A percentile compares a stretch with the other conserved stretches of the same genome.
phyloP scores from a whole-genome alignment of 306 rosid species.

The Acacia confusa region DNA sequence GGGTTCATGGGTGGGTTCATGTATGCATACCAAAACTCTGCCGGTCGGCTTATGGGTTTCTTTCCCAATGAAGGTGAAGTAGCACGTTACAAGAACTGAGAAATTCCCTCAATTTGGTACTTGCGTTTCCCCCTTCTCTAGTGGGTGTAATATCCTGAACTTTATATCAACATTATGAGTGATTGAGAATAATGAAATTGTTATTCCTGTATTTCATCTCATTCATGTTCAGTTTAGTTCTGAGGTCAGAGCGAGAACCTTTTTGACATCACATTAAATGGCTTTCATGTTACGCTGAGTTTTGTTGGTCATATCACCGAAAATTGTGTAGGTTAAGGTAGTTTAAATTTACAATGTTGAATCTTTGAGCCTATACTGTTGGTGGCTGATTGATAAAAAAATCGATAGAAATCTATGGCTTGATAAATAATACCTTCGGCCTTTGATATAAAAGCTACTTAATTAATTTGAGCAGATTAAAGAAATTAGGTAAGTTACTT shows the following conservation, averaged over 20 bases:
- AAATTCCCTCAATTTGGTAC: background rate
- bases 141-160: background rate
- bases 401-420: background rate
- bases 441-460: too few relatives aligned
- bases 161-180: background rate
- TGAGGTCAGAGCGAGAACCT: background rate
- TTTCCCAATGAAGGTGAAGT: slow-evolving; percentile 91
- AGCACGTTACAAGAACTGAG: slow-evolving; percentile 77
- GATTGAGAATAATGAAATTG: slow-evolving; percentile 1
- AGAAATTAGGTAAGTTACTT: too few relatives aligned
- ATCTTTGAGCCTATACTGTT: background rate
- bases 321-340: background rate
- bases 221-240: background rate
- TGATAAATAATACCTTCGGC: background rate
- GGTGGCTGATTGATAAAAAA: background rate
- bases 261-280: background rate
- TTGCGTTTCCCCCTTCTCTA: background rate
- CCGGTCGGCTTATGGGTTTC: slow-evolving; percentile 89
- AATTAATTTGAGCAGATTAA: too few relatives aligned
- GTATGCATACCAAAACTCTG: slow-evolving; percentile 95
- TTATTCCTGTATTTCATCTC: background rate
- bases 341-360: background rate
- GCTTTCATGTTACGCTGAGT: background rate
- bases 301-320: background rate
- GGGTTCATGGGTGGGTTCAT: slow-evolving; percentile 94